A percentile compares a stretch with the other conserved stretches of the same genome.
phyloP scores from a whole-genome alignment of 1,139 yeast species.

The Chernovozyma sophiae-reginae region DNA sequence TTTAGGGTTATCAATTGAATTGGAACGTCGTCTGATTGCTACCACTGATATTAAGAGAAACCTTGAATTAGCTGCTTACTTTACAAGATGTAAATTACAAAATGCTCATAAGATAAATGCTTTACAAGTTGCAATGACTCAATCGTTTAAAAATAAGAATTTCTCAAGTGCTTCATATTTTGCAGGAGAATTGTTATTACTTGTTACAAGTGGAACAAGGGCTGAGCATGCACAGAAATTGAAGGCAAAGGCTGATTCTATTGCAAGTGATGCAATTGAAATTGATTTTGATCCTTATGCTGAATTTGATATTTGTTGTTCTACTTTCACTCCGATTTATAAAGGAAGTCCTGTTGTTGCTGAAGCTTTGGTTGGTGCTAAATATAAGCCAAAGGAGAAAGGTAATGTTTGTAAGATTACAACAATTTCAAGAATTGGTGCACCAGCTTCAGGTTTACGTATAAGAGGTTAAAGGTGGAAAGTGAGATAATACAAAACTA shows the following conservation, averaged over 20 bases:
- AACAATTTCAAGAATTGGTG: constrained; percentile 75
- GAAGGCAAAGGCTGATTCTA: constrained; percentile 71
- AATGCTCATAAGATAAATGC: constrained; percentile 85
- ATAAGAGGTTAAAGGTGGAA: no score
- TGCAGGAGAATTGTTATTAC: constrained; percentile 75
- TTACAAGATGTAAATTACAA: constrained; percentile 79
- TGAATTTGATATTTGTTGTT: constrained; percentile 85
- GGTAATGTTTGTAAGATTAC: constrained; percentile 80
- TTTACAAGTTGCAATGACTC: constrained; percentile 91
- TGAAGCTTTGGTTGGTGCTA: constrained; percentile 92
- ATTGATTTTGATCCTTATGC: constrained; percentile 92
- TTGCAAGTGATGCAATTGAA: constrained; percentile 82
- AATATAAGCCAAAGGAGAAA: constrained; percentile 70
- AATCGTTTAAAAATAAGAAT: constrained; percentile 83
- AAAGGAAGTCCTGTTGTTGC: constrained; percentile 62
- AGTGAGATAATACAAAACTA: no score
- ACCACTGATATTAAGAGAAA: constrained; percentile 73
- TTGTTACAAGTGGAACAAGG: constrained; percentile 68
- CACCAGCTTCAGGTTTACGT: constrained; percentile 93
- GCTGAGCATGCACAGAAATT: constrained; percentile 87
- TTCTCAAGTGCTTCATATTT: constrained; percentile 85
- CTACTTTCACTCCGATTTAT: constrained; percentile 85
- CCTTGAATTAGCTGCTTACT: constrained; percentile 92
- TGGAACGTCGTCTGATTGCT: constrained; percentile 77
- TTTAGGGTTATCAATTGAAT: constrained; percentile 84